These are phyloP conservation scores for Xerocomus spinulosus DNA, from an alignment of 768 basidiomycete species.

Conservation along the genomic window DNA sequence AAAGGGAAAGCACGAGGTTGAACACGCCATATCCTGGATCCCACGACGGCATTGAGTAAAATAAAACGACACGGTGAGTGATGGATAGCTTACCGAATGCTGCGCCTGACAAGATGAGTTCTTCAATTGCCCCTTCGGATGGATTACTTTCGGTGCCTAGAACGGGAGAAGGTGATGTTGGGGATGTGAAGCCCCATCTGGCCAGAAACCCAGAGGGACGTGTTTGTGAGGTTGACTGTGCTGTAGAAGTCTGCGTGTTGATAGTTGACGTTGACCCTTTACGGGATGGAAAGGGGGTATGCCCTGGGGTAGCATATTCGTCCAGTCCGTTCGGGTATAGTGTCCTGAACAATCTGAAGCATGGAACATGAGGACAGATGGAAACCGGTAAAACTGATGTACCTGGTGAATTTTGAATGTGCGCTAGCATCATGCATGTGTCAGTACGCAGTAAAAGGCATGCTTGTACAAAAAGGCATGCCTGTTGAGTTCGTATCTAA, in stretches of 20 bases:
- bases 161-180: conserved; percentile 10
- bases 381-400: conserved; percentile 2
- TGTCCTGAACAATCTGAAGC: conserved; percentile 55
- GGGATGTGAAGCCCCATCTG: conserved; percentile 27
- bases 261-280: conserved; percentile 28
- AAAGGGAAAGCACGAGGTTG: conserved; percentile 72
- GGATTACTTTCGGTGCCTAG: conserved; percentile 21
- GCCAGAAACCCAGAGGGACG: conserved; percentile 34
- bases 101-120: conserved; percentile 67
- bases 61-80: not conserved
- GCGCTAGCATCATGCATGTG: conserved; percentile 36
- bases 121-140: conserved; percentile 59
- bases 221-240: conserved; percentile 13
- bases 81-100: conserved; percentile 59
- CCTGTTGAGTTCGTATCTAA: conserved; percentile 53
- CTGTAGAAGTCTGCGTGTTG: conserved; percentile 17
- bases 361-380: not conserved
- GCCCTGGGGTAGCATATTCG: conserved; percentile 36
- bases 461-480: conserved; percentile 19
- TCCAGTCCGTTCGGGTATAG: conserved; percentile 62
- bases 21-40: conserved; percentile 56
- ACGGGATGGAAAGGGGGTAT: conserved; percentile 33
- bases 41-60: not conserved
- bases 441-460: conserved; percentile 18
- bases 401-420: conserved; percentile 74